Percentiles rank a stretch among this genome's conserved stretches.
Conservation (phyloP, 345 rosid species). For the Ceriops decandra region DNA sequence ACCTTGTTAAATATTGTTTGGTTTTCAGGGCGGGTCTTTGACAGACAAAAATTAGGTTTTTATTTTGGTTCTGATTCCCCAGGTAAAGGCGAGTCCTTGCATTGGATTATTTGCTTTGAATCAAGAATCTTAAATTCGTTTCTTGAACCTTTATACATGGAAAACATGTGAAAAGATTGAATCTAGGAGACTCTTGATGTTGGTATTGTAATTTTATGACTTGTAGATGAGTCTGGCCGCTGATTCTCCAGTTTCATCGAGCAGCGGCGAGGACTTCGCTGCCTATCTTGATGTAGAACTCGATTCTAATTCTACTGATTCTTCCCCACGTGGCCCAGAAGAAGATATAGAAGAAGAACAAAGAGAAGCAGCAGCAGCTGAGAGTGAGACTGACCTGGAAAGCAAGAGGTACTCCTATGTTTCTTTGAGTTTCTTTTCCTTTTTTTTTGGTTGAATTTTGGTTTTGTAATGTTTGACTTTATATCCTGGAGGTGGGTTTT, state of each 20-base stretch:
- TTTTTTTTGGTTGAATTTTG: no score
- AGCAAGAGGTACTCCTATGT: slow-evolving; percentile 22
- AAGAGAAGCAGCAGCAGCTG: background rate
- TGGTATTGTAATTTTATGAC: background rate
- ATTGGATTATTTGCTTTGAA: no score
- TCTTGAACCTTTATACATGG: no score
- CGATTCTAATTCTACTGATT: slow-evolving; percentile 37
- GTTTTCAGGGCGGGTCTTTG: no score
- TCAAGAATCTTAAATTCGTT: no score
- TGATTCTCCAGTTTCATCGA: slow-evolving; percentile 81
- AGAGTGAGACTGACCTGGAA: slow-evolving; percentile 21
- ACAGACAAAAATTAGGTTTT: no score
- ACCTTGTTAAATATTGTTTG: no score
- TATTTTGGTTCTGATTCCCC: no score
- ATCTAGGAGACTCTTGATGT: no score
- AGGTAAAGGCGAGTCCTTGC: no score
- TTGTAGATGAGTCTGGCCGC: slow-evolving; percentile 66
- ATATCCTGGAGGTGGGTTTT: background rate
- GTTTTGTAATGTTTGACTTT: no score
- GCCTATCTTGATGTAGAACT: slow-evolving; percentile 58
- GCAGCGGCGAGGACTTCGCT: slow-evolving; percentile 71
- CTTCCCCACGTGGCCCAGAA: slow-evolving; percentile 21
- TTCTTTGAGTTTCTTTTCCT: background rate
- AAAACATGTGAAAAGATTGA: no score
- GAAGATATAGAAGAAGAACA: slow-evolving; percentile 15